Evolutionary conservation across 2,329 filamentous ascomycete genomes (phyloP), one percentile per base, ranked within the genome.

Genomic region (Nannizziopsis barbatae): DNA sequence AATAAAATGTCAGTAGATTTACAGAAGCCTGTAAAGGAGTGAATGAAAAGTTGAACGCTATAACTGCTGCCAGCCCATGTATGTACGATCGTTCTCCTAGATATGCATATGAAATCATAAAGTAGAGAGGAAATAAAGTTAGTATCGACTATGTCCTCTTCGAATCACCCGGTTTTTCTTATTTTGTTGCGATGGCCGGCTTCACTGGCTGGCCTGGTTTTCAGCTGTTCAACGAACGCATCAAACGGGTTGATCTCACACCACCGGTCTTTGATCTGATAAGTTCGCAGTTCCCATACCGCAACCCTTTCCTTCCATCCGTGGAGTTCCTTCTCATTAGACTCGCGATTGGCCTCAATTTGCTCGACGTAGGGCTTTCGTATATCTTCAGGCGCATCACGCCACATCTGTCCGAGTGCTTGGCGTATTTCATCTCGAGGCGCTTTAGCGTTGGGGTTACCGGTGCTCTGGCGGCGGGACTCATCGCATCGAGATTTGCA

Each of bases 371-470:
- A 96, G 0, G 88, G 89, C 60, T 76, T 75, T 60, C 83, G 86
- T 56, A 80, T 76, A 39, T 84, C 84, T 5, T 79, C 73, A 1
- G 74, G 67, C 0, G 85, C 80, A 43, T 85, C 83, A 57, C 84
- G 86, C 92, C 92, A 98, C 81, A 92, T 89, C 61, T 84, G 83
- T 22, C 89, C 89, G 8, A 92, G 79, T 62, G 88, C 86, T 44
- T 81, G 78, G 31, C 92, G 84, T 49, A 96, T 84, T 60, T 94
- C 86, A 58, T 81, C 75, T 37, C 77, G 74, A 1, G 73, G 70
- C 2, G 75, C 76, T 57, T 87, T 93, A 5, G 83, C 80, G 38
- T 77, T 74, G 0, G 80, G 71, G 56, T 83, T 82, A 9, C 78
- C 77, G 45, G 80, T 82, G 30, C 78, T 75, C 2, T 76, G 71